Evolutionary conservation across 306 rosid genomes (phyloP), one percentile per base, ranked within the genome.

Genomic region (Lablab purpureus): DNA sequence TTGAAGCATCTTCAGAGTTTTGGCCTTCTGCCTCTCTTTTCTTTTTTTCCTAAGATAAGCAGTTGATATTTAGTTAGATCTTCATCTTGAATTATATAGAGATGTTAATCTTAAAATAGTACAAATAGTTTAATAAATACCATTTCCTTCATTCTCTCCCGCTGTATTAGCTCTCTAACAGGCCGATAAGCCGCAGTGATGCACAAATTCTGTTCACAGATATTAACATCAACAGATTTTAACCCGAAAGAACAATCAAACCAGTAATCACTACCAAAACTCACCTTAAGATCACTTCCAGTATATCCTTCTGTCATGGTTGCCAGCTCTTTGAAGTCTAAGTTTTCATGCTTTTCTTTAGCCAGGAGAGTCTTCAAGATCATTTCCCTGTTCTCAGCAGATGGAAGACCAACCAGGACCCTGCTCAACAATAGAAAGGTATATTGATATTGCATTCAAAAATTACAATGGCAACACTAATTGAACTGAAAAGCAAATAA

Each of bases 211-310:
- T 95, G 96, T 78, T 85, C 41, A 85, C 75, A 87, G 73, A 64
- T 78, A 67, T 63, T 70, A 63, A 77, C 36, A 27, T 87, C 46
- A 79, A 40, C 51, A 85, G 54, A 58, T 60, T 17, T 23, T 77
- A 25, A 58, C 14, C 50, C 37, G 28, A 60, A 60, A 28, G 59
- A 76, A 40, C 67, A 32, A 7, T 1, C 6, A 65, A 66, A 71
- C 34, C 60, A 72, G 56, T 28, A 9, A 73, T 4, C 27, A 51
- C 18, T 6, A 40, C 71, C 52, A 50, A 87, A 70, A 37, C 74
- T 71, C 58, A 93, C 99, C 98, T 93, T 95, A 10, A 95, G 97
- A 82, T 95, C 99, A 78, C 98, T 95, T 79, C 98, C 98, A 83
- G 90, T 95, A 45, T 76, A 95, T 66, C 99, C 99, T 82, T 90